A percentile compares a stretch with the other conserved stretches of the same genome.
These are phyloP conservation scores for Diaporthe aspalathi DNA, from an alignment of 2,329 filamentous ascomycete species.

Conservation along the genomic window DNA sequence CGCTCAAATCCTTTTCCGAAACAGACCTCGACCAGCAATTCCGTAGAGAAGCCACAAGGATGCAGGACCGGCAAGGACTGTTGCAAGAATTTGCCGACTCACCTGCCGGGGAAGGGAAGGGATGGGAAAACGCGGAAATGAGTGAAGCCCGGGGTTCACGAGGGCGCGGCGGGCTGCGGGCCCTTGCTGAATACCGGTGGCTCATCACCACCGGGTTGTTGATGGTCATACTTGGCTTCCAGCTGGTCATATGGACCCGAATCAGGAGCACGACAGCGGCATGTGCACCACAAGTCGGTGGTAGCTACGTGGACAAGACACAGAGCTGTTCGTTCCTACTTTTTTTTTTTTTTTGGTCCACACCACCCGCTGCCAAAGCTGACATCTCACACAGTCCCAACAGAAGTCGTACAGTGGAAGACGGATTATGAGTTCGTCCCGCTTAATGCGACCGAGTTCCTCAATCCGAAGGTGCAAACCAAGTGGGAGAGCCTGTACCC, in stretches of 20 bases:
- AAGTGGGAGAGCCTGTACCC: slow-evolving; percentile 56
- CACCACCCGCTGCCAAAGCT: no score
- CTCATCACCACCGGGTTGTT: slow-evolving; percentile 48
- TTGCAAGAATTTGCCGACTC: slow-evolving; percentile 48
- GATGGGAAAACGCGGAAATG: slow-evolving; percentile 41
- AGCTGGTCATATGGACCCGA: slow-evolving; percentile 41
- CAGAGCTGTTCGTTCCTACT: slow-evolving; percentile 48
- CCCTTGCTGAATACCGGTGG: slow-evolving; percentile 46
- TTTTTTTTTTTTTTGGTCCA: no score
- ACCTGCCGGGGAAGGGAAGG: slow-evolving; percentile 45
- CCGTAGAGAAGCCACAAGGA: slow-evolving; percentile 42
- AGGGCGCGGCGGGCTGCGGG: slow-evolving; percentile 28
- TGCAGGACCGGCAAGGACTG: slow-evolving; percentile 47
- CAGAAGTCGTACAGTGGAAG: slow-evolving; percentile 52
- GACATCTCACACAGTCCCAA: slow-evolving; percentile 46
- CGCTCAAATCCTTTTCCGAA: not conserved
- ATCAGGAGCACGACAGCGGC: slow-evolving; percentile 12
- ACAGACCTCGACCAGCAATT: slow-evolving; percentile 2
- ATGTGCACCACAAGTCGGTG: slow-evolving; percentile 50
- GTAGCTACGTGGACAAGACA: slow-evolving; percentile 50
- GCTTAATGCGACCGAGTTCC: slow-evolving; percentile 52
- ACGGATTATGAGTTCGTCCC: slow-evolving; percentile 54
- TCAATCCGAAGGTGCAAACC: slow-evolving; percentile 49
- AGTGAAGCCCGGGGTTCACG: slow-evolving; percentile 33
- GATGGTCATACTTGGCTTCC: slow-evolving; percentile 46